These are phyloP conservation scores for Monilinia vaccinii-corymbosi DNA, from an alignment of 2,329 filamentous ascomycete species.

Conservation along the genomic window DNA sequence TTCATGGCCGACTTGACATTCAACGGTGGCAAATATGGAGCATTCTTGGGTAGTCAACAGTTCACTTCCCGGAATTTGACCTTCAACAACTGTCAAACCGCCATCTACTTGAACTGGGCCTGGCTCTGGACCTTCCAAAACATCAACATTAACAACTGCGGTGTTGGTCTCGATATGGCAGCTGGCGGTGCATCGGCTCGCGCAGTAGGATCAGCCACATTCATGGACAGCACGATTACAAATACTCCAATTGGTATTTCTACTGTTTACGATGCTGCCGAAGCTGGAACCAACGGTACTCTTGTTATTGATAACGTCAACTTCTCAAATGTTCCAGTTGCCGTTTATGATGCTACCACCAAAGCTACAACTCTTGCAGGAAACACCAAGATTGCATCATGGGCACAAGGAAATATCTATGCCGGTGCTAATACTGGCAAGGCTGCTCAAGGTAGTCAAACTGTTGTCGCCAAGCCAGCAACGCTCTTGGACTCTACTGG, in stretches of 20 bases:
- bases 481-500: constrained; percentile 54
- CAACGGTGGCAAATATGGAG: constrained; percentile 70
- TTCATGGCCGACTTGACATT: constrained; percentile 79
- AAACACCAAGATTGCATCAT: constrained; percentile 59
- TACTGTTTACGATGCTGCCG: constrained; percentile 58
- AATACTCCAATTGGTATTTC: constrained; percentile 69
- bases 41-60: constrained; percentile 78
- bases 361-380: constrained; percentile 56
- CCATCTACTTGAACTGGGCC: constrained; percentile 86
- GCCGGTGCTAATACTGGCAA: constrained; percentile 35
- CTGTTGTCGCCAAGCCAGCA: constrained; percentile 50
- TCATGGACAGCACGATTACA: constrained; percentile 71
- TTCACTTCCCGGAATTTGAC: constrained; percentile 76
- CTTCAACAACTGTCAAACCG: constrained; percentile 75
- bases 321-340: constrained; percentile 60
- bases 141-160: constrained; percentile 63
- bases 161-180: constrained; percentile 72
- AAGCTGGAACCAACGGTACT: constrained; percentile 65
- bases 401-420: constrained; percentile 74
- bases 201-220: constrained; percentile 75
- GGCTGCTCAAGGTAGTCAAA: constrained; percentile 51
- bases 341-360: constrained; percentile 52
- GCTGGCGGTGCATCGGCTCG: constrained; percentile 51
- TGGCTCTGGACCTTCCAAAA: constrained; percentile 80
- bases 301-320: constrained; percentile 87